phyloP scores from a whole-genome alignment of 2,329 filamentous ascomycete genomes.

The Ophiostoma triangulosporum region DNA sequence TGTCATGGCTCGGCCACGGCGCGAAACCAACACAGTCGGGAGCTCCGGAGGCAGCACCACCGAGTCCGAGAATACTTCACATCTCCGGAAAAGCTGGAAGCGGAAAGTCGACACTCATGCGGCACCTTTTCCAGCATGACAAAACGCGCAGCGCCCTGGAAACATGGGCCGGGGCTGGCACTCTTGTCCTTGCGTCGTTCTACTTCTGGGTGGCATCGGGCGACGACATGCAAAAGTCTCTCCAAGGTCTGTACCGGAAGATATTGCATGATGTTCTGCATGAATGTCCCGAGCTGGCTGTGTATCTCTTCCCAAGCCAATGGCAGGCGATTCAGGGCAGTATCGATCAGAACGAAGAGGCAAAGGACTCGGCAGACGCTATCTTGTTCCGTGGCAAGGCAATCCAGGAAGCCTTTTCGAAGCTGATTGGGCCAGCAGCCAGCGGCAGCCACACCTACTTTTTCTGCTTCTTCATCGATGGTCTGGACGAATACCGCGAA shows the following conservation, averaged over 20 bases:
- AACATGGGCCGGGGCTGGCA: neutral
- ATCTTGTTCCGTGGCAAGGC: neutral
- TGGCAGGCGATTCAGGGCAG: neutral
- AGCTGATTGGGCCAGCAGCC: neutral
- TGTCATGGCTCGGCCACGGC: neutral
- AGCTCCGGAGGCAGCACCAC: neutral
- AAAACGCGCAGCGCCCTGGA: neutral
- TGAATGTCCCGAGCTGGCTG: neutral
- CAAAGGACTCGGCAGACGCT: neutral
- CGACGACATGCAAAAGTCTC: neutral
- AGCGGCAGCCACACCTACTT: conserved; percentile 7
- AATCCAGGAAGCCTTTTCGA: neutral
- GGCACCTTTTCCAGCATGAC: neutral
- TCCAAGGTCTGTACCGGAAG: neutral
- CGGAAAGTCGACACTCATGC: neutral
- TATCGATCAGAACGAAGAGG: neutral
- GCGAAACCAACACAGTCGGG: neutral
- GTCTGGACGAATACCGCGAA: neutral
- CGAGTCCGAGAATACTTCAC: neutral
- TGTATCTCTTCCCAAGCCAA: neutral
- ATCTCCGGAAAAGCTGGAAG: neutral
- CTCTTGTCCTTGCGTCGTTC: neutral
- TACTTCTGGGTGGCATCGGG: neutral
- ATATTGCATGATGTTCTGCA: neutral
- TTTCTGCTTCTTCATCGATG: conserved; percentile 4